Base-by-base conservation (phyloP, 768 basidiomycete genomes). In the Tricholoma saponaceum region DNA sequence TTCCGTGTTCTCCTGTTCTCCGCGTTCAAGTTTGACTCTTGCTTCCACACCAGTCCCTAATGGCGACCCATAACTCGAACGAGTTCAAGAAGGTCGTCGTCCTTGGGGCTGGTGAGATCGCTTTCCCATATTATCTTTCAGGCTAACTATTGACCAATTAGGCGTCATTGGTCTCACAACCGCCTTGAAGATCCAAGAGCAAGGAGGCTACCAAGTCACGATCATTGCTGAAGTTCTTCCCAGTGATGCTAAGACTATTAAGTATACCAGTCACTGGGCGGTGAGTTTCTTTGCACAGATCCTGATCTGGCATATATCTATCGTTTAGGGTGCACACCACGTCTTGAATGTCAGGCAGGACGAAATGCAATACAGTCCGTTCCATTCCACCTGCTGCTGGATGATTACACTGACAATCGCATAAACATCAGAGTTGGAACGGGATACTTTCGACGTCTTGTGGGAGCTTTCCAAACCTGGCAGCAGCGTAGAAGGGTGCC, bases 201-300 rank as follows among this genome's bases (percentile, higher is more conserved):
- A 74, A 14, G 82, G 82, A 8, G 76, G 73, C 4, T 87, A 88
- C 64, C 70, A 73, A 3, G 90, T 92, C 16, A 83, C 83, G 1
- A 77, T 94, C 52, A 70, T 92, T 10, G 86, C 91, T 0, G 88
- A 90, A 52, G 74, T 78, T 1, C 75, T 92, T 39, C 90, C 91
- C 0, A 84, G 77, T 37, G 92, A 93, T 68, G 79, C 83, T 1
- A 86, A 86, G 71, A 79, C 77, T n/a, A 85, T 87, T 66, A 78
- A 79, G 54, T 93, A 90, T 63, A 90, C 92, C 2, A 90, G 88
- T 67, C 82, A 82, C 32, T 92, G 91, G 91, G 91, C 91, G 35
- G 91, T 90, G 60, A 61, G 86, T 75, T 20, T 12, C 28, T 16
- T 14, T 41, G 22, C 52, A 35, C 33, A 23, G 26, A 28, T 26